Evolutionary conservation across 1,284 basidiomycete species (phyloP), one percentile per base, ranked within the genome.

Genomic region (Rhodotorula sp.): DNA sequence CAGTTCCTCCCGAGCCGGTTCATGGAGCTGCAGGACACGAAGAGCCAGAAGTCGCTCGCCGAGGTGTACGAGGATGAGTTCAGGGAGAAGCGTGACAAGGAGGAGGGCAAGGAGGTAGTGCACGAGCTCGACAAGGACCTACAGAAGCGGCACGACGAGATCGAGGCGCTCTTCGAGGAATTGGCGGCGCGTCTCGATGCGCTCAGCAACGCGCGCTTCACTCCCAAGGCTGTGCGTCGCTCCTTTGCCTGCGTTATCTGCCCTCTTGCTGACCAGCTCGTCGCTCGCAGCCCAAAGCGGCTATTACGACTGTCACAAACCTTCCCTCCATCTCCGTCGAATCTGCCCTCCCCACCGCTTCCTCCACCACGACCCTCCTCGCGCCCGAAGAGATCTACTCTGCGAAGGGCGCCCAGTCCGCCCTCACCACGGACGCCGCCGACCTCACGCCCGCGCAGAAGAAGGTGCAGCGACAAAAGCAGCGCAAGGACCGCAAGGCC

Each of bases 41-140:
- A 94, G 79, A 92, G 90, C 10, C 84, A 86, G 22, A 90, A 94
- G 80, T 94, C 91, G 0, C 86, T 99, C 47, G 94, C 94, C 11
- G 91, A 99, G 81, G 91, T 98, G 68, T 99, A 99, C 81, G 96
- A 97, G 80, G 89, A 91, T 72, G 94, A 96, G 73, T 99, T 90
- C 80, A 84, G 88, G 59, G 86, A 87, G 2, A 85, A 86, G 28
- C 85, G 85, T 74, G 81, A 81, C n/a, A 86, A 82, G 64, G 87
- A 64, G 56, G 40, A n/a, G 30, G 80, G 78, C 1, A 80, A 84
- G 26, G 80, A 83, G 1, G 79, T 82, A 16, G 82, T 82, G 5
- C 89, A 94, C 74, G 90, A 93, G 75, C 85, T 92, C 1, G 94
- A 99, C 76, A 91, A 88, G 31, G 94, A 92, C 80, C 83, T 99